These are phyloP conservation scores for Juncus effusus DNA, from an alignment of 176 grass and related monocot genomes.

Conservation along the genomic window DNA sequence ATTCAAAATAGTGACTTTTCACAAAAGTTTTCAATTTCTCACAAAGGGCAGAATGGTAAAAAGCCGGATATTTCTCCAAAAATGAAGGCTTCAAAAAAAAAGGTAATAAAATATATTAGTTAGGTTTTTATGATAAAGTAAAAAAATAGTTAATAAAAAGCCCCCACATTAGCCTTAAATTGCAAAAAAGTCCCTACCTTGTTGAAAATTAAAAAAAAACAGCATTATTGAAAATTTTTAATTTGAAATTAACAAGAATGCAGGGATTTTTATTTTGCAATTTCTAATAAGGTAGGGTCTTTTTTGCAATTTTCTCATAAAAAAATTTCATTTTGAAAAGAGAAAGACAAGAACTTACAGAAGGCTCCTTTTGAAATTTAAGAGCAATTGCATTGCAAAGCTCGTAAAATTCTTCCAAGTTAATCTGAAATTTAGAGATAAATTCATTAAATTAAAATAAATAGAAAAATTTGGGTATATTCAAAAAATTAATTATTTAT, in stretches of 20 bases:
- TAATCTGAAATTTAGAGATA: slow-evolving; percentile 53
- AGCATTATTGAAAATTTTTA: too few relatives aligned
- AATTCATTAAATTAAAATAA: slow-evolving; percentile 11
- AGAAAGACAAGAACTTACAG: slow-evolving; percentile 44
- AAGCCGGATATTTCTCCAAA: slow-evolving; percentile 73
- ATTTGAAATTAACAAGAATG: too few relatives aligned
- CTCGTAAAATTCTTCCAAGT: slow-evolving; percentile 87
- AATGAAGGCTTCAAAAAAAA: slow-evolving; percentile 73
- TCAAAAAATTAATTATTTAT: neutral
- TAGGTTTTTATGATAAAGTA: neutral
- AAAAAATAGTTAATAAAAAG: too few relatives aligned
- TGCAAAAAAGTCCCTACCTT: too few relatives aligned
- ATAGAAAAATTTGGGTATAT: neutral
- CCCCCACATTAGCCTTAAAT: too few relatives aligned
- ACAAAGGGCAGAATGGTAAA: slow-evolving; percentile 70
- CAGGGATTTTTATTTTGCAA: too few relatives aligned
- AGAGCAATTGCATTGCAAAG: slow-evolving; percentile 94
- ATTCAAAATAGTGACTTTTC: slow-evolving; percentile 58
- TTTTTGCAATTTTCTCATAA: too few relatives aligned
- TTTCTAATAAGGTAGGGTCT: too few relatives aligned
- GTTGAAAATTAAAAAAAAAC: too few relatives aligned
- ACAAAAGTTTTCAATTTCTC: slow-evolving; percentile 74
- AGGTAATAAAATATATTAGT: slow-evolving; percentile 38
- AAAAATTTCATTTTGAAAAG: too few relatives aligned
- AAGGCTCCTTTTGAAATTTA: slow-evolving; percentile 89